Percentiles rank a stretch among this genome's conserved stretches.
Evolutionary conservation across 2,329 filamentous ascomycete genomes (phyloP).

Genomic region (Botrytis elliptica): DNA sequence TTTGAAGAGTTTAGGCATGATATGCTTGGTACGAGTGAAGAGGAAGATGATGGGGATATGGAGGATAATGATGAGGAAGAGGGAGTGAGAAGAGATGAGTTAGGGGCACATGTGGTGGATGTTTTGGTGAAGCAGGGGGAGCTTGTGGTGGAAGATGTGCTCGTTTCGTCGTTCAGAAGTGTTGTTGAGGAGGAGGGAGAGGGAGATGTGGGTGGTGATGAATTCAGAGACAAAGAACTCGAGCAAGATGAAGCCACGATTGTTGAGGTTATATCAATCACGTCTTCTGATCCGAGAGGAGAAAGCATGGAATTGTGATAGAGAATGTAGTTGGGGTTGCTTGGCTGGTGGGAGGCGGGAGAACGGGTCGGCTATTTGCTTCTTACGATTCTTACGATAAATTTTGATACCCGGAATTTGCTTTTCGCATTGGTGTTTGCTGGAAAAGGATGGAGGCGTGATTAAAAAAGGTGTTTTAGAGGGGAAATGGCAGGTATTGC

Average conservation of each 20-base stretch:
- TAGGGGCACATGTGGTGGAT: background rate
- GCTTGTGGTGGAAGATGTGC: background rate
- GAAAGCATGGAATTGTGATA: background rate
- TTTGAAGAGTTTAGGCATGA: background rate
- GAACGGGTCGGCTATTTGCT: background rate
- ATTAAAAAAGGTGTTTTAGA: background rate
- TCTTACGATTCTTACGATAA: background rate
- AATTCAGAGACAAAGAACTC: background rate
- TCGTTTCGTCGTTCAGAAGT: background rate
- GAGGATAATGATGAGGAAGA: background rate
- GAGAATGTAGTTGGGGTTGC: background rate
- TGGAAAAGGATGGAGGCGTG: background rate
- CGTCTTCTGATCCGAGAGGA: background rate
- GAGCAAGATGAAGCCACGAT: background rate
- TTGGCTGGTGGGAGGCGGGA: no score
- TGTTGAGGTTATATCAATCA: background rate
- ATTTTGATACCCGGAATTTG: slow-evolving; percentile 10
- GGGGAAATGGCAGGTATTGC: background rate
- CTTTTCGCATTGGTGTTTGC: background rate
- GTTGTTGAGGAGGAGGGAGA: background rate
- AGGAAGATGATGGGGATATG: background rate
- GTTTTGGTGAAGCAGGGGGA: background rate
- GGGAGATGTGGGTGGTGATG: background rate
- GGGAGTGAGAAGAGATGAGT: background rate
- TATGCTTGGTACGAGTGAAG: background rate